Conservation (phyloP, 2,329 filamentous ascomycete species). For the Venturia pyrina region DNA sequence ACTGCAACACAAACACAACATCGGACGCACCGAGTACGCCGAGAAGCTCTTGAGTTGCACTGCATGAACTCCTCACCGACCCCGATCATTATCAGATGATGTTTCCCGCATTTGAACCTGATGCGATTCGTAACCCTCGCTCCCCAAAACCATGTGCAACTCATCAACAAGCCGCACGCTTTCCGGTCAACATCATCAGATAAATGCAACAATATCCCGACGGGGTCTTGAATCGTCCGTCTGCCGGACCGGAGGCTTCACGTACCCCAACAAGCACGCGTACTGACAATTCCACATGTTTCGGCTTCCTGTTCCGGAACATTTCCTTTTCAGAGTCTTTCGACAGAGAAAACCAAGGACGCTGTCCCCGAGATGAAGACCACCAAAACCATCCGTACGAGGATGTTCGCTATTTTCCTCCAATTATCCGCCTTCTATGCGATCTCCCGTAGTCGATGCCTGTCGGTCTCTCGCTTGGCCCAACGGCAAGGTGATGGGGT, state of each 20-base stretch:
- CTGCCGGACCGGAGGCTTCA: neutral
- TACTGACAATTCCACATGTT: neutral
- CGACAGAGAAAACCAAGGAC: neutral
- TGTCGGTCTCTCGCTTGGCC: neutral
- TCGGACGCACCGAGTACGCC: neutral
- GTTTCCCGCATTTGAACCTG: neutral
- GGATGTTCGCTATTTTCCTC: neutral
- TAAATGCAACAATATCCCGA: neutral
- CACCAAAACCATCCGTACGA: neutral
- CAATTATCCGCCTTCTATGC: neutral
- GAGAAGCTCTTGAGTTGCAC: neutral
- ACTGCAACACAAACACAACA: neutral
- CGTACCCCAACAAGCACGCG: neutral
- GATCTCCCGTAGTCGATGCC: neutral
- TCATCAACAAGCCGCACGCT: neutral
- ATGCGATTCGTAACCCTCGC: neutral
- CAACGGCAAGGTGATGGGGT: neutral
- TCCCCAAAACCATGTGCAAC: neutral
- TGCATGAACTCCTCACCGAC: constrained; percentile 4
- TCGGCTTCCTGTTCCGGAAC: neutral
- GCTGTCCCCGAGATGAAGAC: neutral
- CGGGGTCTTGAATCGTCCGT: neutral
- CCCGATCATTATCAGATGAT: neutral
- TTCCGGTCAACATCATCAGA: neutral
- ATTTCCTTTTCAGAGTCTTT: neutral